Base-by-base conservation (phyloP, 306 rosid genomes). In the Delonix regia region DNA sequence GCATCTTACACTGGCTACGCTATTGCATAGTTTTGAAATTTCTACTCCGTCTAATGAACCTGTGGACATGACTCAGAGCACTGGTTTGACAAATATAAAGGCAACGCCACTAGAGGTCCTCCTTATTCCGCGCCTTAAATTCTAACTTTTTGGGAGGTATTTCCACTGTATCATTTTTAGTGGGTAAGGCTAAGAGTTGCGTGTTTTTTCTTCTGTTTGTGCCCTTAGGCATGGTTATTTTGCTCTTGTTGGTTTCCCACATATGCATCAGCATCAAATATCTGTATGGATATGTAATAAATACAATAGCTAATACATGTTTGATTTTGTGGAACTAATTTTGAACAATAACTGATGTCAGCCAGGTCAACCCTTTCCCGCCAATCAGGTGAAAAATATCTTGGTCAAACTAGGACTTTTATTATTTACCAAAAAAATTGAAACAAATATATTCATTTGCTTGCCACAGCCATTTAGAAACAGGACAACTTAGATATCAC, bases 21-120 rank as follows among this genome's bases (percentile, higher is more conserved):
- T 80, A 21, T 75, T 84, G 44, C 82, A 75, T 14, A 71, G 76
- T 14, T 84, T 84, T 57, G 78, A 80, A 4, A 38, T 80, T 45
- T 7, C 61, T 0, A 84, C 77, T 41, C 61, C 47, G 1, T 62
- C 53, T 5, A 60, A 55, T 38, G 69, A 57, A 9, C 79, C 56
- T 2, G 62, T 80, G 28, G 84, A 84, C 59, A 84, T 80, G 87
- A 76, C 76, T 25, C 78, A 75, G 30, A 33, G 78, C 71, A 45
- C 63, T n/a, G 79, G 84, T 19, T 44, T 80, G 67, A 47, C 79
- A 12, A 75, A 14, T 21, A 14, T 69, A 13, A 80, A 63, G 72
- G 87, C 82, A 71, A 84, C 73, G 2, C 82, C 84, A 51, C 79
- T 84, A 7, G 76, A 71, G 38, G 73, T 72, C 49, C 13, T 69